A percentile compares a stretch with the other conserved stretches of the same genome.
Evolutionary conservation across 768 basidiomycete genomes (phyloP).

Genomic region (Porphyrellus cyaneotinctus): DNA sequence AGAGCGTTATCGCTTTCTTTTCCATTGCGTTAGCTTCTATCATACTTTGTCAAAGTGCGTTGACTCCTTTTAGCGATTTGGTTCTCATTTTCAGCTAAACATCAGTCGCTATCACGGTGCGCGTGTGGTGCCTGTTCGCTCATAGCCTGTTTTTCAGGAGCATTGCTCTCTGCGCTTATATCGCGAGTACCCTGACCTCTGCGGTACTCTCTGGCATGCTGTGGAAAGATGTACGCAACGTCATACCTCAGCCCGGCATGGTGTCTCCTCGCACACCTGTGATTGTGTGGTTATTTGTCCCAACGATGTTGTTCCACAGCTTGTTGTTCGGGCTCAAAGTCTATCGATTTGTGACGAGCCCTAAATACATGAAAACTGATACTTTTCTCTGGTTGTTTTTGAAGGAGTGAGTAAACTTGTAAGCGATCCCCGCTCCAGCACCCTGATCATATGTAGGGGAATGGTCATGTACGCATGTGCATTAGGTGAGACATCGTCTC

Average conservation of each 20-base stretch:
- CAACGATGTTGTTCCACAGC: no score
- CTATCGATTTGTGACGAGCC: no score
- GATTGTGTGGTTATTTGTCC: no score
- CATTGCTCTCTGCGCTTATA: neutral
- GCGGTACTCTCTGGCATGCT: neutral
- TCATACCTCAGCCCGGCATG: no score
- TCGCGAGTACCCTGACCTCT: neutral
- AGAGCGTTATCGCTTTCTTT: neutral
- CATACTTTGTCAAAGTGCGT: slow-evolving; percentile 18
- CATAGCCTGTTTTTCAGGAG: neutral
- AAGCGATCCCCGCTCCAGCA: no score
- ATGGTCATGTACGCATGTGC: slow-evolving; percentile 22
- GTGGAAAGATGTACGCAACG: no score
- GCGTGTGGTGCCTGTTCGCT: slow-evolving; percentile 21
- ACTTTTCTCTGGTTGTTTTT: no score
- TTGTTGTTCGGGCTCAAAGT: no score
- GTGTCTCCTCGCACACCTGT: no score
- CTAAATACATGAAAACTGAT: no score
- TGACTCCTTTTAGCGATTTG: neutral
- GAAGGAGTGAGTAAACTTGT: no score
- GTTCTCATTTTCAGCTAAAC: neutral
- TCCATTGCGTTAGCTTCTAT: neutral
- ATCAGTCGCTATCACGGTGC: slow-evolving; percentile 13
- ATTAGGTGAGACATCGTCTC: slow-evolving; percentile 6
- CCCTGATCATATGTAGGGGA: slow-evolving; percentile 10